Evolutionary conservation across 768 basidiomycete genomes (phyloP).

Genomic region (Austroboletus eburneus): DNA sequence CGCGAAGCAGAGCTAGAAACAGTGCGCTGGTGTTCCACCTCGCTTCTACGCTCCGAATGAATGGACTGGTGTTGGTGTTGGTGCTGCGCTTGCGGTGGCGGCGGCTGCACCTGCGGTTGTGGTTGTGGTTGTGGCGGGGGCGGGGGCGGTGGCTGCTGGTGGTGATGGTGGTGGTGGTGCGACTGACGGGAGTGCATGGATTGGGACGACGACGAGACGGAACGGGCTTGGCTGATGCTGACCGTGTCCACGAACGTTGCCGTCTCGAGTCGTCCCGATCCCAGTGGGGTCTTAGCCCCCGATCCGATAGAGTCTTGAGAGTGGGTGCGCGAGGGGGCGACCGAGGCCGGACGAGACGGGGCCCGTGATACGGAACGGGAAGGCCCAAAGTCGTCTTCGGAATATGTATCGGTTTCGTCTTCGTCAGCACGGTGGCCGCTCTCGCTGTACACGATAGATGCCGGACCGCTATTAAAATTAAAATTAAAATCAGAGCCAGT

Average conservation of each 20-base stretch:
- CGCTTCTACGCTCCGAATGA: slow-evolving; percentile 24
- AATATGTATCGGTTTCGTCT: slow-evolving; percentile 61
- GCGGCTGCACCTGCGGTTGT: not conserved
- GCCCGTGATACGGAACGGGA: slow-evolving; percentile 31
- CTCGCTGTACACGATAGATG: slow-evolving; percentile 79
- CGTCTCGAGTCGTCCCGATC: slow-evolving; percentile 23
- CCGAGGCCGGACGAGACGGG: slow-evolving; percentile 42
- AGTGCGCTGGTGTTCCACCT: slow-evolving; percentile 22
- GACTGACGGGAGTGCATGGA: slow-evolving; percentile 16
- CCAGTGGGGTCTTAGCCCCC: slow-evolving; percentile 30
- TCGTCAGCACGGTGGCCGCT: slow-evolving; percentile 70
- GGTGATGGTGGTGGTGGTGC: too few relatives aligned
- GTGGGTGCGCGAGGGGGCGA: slow-evolving; percentile 50
- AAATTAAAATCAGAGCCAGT: not conserved
- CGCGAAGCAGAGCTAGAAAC: slow-evolving; percentile 26
- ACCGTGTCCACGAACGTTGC: slow-evolving; percentile 26
- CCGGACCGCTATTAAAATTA: slow-evolving; percentile 54
- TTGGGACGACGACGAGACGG: slow-evolving; percentile 20
- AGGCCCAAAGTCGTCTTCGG: slow-evolving; percentile 55
- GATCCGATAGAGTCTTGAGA: slow-evolving; percentile 43
- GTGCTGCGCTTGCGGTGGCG: not conserved
- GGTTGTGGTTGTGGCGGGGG: slow-evolving; percentile 2
- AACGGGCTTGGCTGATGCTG: slow-evolving; percentile 26
- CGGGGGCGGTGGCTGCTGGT: too few relatives aligned
- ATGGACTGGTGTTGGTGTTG: slow-evolving; percentile 9